Percentiles rank a stretch among this genome's conserved stretches.
These are phyloP conservation scores for Physcomitrellopsis africana DNA, from an alignment of 225 moss, liverwort and hornwort species.

Conservation along the genomic window DNA sequence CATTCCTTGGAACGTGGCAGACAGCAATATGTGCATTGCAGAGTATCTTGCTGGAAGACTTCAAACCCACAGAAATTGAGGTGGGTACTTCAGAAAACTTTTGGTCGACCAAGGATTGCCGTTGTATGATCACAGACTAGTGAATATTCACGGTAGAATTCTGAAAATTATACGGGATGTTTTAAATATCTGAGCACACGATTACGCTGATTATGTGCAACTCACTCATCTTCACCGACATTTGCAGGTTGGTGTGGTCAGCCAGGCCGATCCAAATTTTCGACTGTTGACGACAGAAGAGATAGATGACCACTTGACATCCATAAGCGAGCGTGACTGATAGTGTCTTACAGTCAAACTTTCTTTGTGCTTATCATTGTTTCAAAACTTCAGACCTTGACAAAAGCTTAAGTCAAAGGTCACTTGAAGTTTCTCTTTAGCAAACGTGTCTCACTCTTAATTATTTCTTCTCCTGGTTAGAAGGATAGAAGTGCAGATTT, in stretches of 20 bases:
- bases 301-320: constrained; percentile 84
- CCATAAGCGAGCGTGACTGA: constrained; percentile 80
- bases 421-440: no score
- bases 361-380: no score
- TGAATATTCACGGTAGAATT: not conserved
- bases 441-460: no score
- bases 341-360: no score
- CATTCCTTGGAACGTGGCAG: constrained; percentile 31
- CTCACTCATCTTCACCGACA: not conserved
- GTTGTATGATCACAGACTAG: not conserved
- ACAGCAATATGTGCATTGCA: constrained; percentile 77
- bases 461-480: no score
- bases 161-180: not conserved
- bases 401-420: no score
- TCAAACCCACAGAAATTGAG: constrained; percentile 91
- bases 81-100: constrained; percentile 22
- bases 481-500: no score
- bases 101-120: not conserved
- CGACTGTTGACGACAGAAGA: constrained; percentile 72
- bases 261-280: constrained; percentile 54
- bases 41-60: constrained; percentile 82
- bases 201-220: not conserved
- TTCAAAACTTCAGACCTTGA: no score
- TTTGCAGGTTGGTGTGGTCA: constrained; percentile 81
- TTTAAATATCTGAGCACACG: not conserved